Evolutionary conservation across 495 filamentous ascomycete species (phyloP).

Genomic region (Elasticomyces elasticus): DNA sequence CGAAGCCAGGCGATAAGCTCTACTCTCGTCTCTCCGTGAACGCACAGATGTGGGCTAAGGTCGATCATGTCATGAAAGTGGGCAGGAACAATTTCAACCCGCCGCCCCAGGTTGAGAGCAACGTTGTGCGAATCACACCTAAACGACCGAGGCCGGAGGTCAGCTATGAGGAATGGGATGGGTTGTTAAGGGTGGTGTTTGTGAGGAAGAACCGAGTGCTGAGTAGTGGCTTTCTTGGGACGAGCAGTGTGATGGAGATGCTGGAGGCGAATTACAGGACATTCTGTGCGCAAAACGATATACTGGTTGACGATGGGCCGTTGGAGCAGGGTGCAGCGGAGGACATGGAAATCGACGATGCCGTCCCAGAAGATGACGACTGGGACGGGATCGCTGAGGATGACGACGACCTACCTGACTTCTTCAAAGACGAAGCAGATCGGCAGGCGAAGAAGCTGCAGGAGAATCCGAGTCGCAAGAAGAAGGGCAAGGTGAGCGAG

Average conservation of each 20-base stretch:
- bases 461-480: constrained; percentile 42
- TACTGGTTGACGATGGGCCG: constrained; percentile 63
- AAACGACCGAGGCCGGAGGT: constrained; percentile 76
- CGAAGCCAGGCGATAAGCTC: constrained; percentile 67
- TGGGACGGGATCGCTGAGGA: constrained; percentile 45
- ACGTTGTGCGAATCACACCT: constrained; percentile 65
- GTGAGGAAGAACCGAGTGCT: constrained; percentile 70
- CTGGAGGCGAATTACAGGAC: constrained; percentile 78
- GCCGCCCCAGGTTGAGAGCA: constrained; percentile 80
- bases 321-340: constrained; percentile 22
- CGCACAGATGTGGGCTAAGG: constrained; percentile 86
- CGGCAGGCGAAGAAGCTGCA: constrained; percentile 35
- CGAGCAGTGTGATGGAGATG: constrained; percentile 67
- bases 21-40: constrained; percentile 84
- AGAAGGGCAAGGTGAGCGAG: constrained; percentile 64
- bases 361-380: constrained; percentile 44
- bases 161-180: constrained; percentile 91
- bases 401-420: constrained; percentile 57
- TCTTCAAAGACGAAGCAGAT: constrained; percentile 61
- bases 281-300: constrained; percentile 75
- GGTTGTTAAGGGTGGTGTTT: constrained; percentile 74
- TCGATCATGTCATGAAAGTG: constrained; percentile 84
- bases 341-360: constrained; percentile 36
- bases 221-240: constrained; percentile 63
- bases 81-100: constrained; percentile 92